Base-by-base conservation (phyloP, 352 stramenopile species). In the Peronosclerospora sorghi region DNA sequence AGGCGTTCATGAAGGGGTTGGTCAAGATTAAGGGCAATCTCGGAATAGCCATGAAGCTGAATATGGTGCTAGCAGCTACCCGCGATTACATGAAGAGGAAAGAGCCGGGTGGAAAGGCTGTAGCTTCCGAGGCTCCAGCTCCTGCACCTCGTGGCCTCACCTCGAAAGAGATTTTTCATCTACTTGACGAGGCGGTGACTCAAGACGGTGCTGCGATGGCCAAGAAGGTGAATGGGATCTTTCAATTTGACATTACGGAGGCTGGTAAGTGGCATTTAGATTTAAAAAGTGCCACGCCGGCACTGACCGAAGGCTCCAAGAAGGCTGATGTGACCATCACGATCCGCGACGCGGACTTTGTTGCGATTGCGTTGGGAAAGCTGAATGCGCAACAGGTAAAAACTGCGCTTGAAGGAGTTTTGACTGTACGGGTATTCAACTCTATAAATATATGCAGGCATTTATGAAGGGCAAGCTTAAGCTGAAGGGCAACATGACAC, bases 391-490 rank as follows among this genome's bases (percentile, higher is more conserved):
- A 97, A 56, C 65, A 80, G 56, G 60, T 70, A 43, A 8, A 20
- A 35, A 39, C 20, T 10, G 41, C 5, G 35, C 30, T 20, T 14
- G 8, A 17, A 18, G 14, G 13, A 1, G 20, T 32, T 5, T 30
- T 26, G 35, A 15, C n/a, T 19, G 13, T 37, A 26, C 6, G 48
- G 32, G 29, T 45, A 18, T 45, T 36, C 54, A 7, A 58, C 12
- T 14, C 51, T 64, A 76, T 36, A n/a, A n/a, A n/a, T n/a, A n/a
- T n/a, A n/a, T 39, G 13, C 41, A 73, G 71, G 90, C 90, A n/a
- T 97, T 96, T 59, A 95, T 96, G 84, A 95, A 96, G 73, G 86
- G 86, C 46, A 96, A 96, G 58, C 67, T 97, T 38, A 97, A 97
- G 59, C 78, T 97, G 37, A 96, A 97, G 68, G 90, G 90, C 43